Conservation (phyloP, 2,329 filamentous ascomycete species). For the Pestalotiopsis sp. region DNA sequence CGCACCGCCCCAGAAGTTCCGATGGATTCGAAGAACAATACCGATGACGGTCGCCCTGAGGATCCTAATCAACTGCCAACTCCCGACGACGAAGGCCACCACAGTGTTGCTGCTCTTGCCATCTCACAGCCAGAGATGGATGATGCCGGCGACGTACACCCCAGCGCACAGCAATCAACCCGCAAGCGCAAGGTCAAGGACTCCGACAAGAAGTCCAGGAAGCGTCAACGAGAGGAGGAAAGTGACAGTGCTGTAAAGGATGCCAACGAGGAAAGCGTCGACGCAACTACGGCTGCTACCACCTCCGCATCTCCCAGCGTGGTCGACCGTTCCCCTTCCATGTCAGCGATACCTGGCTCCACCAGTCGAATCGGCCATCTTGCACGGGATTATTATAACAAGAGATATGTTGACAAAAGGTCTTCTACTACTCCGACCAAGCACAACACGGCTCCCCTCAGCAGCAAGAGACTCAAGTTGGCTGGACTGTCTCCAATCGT, state of each 20-base stretch:
- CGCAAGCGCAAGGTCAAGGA: conserved; percentile 22
- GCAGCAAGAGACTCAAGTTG: neutral
- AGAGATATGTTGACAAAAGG: conserved; percentile 19
- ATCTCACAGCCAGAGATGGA: neutral
- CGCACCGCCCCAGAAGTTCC: neutral
- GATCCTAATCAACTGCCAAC: conserved; percentile 8
- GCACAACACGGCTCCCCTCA: neutral
- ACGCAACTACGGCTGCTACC: neutral
- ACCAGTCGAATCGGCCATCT: conserved; percentile 21
- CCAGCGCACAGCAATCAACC: conserved; percentile 1
- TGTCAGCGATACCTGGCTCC: conserved; percentile 11
- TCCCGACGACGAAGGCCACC: conserved; percentile 5
- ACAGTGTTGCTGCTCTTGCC: neutral
- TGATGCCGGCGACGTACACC: neutral
- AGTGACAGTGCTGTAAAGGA: neutral
- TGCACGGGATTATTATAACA: conserved; percentile 25
- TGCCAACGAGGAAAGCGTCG: neutral
- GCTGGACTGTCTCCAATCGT: neutral
- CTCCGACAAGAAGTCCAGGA: conserved; percentile 13
- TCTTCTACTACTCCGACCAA: neutral
- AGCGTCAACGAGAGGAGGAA: conserved; percentile 20
- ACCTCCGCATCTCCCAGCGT: neutral
- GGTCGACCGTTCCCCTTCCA: neutral
- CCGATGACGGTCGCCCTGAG: neutral
- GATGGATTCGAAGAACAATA: neutral